phyloP scores from a whole-genome alignment of 345 rosid genomes.

The Lumnitzera racemosa region DNA sequence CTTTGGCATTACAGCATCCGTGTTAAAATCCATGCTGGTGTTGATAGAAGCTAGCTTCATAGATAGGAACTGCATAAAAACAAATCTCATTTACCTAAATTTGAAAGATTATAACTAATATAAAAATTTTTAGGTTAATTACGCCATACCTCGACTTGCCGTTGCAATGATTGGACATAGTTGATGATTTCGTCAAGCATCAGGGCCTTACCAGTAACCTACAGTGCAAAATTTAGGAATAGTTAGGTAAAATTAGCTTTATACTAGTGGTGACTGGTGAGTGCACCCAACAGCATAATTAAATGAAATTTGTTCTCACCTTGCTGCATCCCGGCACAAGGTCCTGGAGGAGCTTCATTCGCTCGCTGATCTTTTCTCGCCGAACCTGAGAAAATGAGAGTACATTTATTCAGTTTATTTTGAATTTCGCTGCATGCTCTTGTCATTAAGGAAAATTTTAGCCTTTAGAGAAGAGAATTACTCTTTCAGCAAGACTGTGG shows the following conservation, averaged over 20 bases:
- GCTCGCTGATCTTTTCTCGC: conserved; percentile 89
- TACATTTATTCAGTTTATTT: neutral
- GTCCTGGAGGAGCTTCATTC: conserved; percentile 96
- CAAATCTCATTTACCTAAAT: neutral
- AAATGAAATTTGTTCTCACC: conserved; percentile 23
- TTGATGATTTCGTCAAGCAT: conserved; percentile 92
- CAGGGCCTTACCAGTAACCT: conserved; percentile 86
- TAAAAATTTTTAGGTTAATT: neutral
- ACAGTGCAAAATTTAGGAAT: neutral
- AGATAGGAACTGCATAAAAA: conserved; percentile 33
- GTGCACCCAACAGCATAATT: neutral
- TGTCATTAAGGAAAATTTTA: neutral
- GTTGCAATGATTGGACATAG: conserved; percentile 87
- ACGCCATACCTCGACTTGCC: conserved; percentile 62
- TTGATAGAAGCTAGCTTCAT: conserved; percentile 45
- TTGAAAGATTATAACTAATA: neutral
- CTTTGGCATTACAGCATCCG: conserved; percentile 29
- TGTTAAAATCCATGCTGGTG: conserved; percentile 27
- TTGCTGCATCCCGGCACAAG: conserved; percentile 97
- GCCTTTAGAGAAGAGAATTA: conserved; percentile 24
- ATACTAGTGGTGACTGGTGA: neutral
- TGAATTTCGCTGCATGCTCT: neutral
- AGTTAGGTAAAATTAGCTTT: neutral
- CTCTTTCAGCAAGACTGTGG: conserved; percentile 96
- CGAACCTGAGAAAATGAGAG: conserved; percentile 42